Conservation (phyloP, 2,329 filamentous ascomycete genomes). For the Nothomitra cinnamomea region DNA sequence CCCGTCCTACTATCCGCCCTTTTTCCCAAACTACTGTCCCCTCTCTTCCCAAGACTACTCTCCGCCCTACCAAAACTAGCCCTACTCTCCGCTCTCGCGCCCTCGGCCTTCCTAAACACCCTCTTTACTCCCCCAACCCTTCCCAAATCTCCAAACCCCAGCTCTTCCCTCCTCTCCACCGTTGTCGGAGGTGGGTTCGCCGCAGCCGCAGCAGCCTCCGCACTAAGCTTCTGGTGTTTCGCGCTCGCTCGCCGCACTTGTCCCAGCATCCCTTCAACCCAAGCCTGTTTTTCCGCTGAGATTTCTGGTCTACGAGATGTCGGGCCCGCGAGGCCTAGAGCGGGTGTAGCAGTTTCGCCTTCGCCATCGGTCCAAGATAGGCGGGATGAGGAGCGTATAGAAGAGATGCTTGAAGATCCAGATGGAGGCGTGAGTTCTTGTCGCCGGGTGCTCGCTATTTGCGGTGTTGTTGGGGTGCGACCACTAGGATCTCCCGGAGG, state of each 20-base stretch:
- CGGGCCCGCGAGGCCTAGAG: slow-evolving; percentile 53
- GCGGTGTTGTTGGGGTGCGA: not conserved
- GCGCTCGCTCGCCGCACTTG: slow-evolving; percentile 56
- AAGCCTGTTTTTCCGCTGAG: slow-evolving; percentile 56
- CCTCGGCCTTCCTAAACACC: slow-evolving; percentile 35
- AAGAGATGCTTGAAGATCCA: slow-evolving; percentile 14
- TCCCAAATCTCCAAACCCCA: slow-evolving; percentile 49
- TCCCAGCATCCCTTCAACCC: slow-evolving; percentile 72
- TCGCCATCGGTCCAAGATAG: slow-evolving; percentile 10
- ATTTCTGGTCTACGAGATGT: slow-evolving; percentile 30
- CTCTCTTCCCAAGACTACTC: too few species aligned
- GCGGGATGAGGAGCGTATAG: slow-evolving; percentile 12
- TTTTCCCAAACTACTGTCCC: too few species aligned
- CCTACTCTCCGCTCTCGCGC: too few species aligned
- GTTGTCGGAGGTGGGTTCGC: too few species aligned
- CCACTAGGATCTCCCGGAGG: too few species aligned
- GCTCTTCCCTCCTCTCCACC: slow-evolving; percentile 10
- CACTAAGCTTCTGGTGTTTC: too few species aligned
- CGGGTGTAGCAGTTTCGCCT: slow-evolving; percentile 10
- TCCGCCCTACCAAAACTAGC: too few species aligned
- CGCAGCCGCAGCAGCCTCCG: too few species aligned
- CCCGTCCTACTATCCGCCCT: too few species aligned
- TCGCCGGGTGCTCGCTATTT: not conserved
- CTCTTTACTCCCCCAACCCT: slow-evolving; percentile 58
- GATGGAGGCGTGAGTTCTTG: not conserved